phyloP scores from a whole-genome alignment of 2,329 filamentous ascomycete species.

The Blumeria graminis region DNA sequence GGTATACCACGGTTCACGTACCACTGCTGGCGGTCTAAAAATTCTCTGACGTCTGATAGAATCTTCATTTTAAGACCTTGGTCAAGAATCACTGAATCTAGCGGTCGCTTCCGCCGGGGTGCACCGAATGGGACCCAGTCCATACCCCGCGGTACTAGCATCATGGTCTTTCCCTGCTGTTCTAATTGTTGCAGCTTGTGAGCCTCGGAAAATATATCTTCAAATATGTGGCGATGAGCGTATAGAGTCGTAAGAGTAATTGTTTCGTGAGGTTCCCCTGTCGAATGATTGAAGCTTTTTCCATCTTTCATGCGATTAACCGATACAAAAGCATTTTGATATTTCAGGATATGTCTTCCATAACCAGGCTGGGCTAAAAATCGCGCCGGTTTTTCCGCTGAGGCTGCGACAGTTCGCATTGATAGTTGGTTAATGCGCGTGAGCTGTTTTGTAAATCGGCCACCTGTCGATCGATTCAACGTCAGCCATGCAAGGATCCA shows the following conservation, averaged over 20 bases:
- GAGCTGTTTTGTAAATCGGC: slow-evolving; percentile 24
- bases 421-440: slow-evolving; percentile 36
- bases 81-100: slow-evolving; percentile 72
- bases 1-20: slow-evolving; percentile 57
- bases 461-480: slow-evolving; percentile 38
- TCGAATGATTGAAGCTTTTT: slow-evolving; percentile 48
- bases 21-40: slow-evolving; percentile 55
- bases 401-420: slow-evolving; percentile 33
- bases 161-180: slow-evolving; percentile 76
- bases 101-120: slow-evolving; percentile 61
- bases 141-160: slow-evolving; percentile 66
- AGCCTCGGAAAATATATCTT: slow-evolving; percentile 71
- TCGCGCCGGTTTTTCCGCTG: slow-evolving; percentile 40
- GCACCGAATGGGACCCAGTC: slow-evolving; percentile 72
- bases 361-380: slow-evolving; percentile 84
- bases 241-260: slow-evolving; percentile 82
- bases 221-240: slow-evolving; percentile 68
- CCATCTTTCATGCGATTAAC: slow-evolving; percentile 70
- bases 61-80: slow-evolving; percentile 39
- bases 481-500: slow-evolving; percentile 95
- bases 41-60: slow-evolving; percentile 26
- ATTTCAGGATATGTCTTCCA: slow-evolving; percentile 68
- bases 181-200: slow-evolving; percentile 55
- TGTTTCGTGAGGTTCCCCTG: slow-evolving; percentile 81
- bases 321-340: slow-evolving; percentile 65